Conservation (phyloP, 2,329 filamentous ascomycete genomes). For the Calonectria ilicicola region DNA sequence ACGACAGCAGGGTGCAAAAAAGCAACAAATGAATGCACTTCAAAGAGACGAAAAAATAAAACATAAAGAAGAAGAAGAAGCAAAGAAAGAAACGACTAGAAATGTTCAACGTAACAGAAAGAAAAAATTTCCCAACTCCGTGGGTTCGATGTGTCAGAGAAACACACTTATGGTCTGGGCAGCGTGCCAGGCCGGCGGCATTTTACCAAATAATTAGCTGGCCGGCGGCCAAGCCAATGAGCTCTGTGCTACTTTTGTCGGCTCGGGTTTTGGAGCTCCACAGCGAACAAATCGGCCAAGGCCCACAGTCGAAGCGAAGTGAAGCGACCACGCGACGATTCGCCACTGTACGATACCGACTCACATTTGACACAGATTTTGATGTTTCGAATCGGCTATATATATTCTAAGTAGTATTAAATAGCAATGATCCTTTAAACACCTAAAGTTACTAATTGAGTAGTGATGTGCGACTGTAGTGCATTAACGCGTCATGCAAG, state of each 20-base stretch:
- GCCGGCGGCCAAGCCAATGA: not conserved
- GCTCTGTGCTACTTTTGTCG: not conserved
- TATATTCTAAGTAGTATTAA: too few relatives aligned
- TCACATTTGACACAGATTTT: too few relatives aligned
- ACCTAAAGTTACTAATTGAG: too few relatives aligned
- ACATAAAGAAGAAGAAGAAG: not conserved
- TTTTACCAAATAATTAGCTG: not conserved
- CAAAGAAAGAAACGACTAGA: not conserved
- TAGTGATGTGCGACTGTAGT: too few relatives aligned
- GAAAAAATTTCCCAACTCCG: slow-evolving; percentile 1
- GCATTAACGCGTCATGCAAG: too few relatives aligned
- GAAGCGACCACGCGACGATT: not conserved
- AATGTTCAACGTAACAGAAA: not conserved
- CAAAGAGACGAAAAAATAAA: not conserved
- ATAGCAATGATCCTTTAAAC: too few relatives aligned
- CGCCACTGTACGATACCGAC: not conserved
- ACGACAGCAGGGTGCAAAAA: not conserved
- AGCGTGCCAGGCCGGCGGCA: not conserved
- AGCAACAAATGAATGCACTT: not conserved
- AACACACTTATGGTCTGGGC: not conserved
- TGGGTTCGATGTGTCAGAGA: slow-evolving; percentile 12
- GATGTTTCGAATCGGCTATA: too few relatives aligned
- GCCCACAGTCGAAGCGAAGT: not conserved
- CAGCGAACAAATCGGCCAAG: not conserved
- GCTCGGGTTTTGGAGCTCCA: not conserved